Percentiles rank a stretch among this genome's conserved stretches.
Conservation (phyloP, 441 rosid genomes). For the Eugenia klotzschiana region DNA sequence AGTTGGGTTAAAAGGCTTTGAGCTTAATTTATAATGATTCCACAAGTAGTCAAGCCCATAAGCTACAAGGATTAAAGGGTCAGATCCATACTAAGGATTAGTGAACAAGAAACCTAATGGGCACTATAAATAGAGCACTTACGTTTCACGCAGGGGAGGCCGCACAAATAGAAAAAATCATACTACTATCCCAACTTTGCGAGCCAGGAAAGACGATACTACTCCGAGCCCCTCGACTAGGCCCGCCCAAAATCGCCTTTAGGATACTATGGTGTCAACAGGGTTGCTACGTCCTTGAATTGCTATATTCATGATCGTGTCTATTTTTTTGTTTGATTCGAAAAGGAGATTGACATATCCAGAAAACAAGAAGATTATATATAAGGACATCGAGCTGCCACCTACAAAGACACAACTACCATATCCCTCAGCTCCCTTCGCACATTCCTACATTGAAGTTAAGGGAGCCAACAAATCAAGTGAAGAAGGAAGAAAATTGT, state of each 20-base stretch:
- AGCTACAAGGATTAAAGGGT: too few species aligned
- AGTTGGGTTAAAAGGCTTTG: too few species aligned
- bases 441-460: background rate
- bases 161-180: too few species aligned
- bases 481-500: background rate
- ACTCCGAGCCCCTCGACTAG: background rate
- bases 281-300: background rate
- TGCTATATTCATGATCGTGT: background rate
- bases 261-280: too few species aligned
- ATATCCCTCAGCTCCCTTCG: background rate
- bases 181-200: background rate
- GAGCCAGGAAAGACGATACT: too few species aligned
- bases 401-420: background rate
- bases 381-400: background rate
- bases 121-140: too few species aligned
- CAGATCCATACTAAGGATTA: too few species aligned
- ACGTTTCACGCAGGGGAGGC: too few species aligned
- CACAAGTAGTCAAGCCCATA: too few species aligned
- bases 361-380: background rate
- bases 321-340: background rate
- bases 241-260: background rate
- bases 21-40: too few species aligned
- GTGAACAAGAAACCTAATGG: too few species aligned
- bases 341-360: background rate
- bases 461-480: background rate